Evolutionary conservation across 306 rosid genomes (phyloP), one percentile per base, ranked within the genome.

Genomic region (Casuarina glauca): DNA sequence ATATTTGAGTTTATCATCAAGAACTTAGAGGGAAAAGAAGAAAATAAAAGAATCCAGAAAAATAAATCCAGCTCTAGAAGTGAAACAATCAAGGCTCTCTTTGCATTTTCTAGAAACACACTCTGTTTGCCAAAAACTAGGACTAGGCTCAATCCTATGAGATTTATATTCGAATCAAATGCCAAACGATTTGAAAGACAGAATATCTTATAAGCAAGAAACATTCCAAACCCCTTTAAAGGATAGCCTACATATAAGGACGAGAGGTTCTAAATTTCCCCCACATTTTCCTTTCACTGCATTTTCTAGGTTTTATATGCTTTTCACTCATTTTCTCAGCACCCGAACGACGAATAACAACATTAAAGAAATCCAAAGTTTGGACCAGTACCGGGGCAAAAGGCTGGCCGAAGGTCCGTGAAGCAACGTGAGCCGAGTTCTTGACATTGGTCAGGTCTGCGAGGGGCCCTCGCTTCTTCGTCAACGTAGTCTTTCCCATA

Each of bases 381-480:
- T 26, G 32, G 32, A 26, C 32, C 32, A 57, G 44, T 92, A 95
- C 98, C 95, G 82, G 67, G 60, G 87, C 26, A 20, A 89, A 66
- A 0, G 88, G 66, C 3, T 84, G 78, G 32, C 78, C 70, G 2
- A 90, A 77, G 87, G 54, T 83, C 43, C 88, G 81, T 0, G 84
- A 70, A 66, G 86, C 87, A 43, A 19, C 62, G 45, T 77, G 83
- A 38, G 90, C 19, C 63, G 50, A 86, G 54, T 74, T 81, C 77
- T 54, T 90, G 15, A 84, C 82, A 83, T 95, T 95, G 46, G 97
- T 92, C 80, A 95, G 76, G 83, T 95, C 93, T 36, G 89, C 53
- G 26, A 95, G 93, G 54, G 98, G 97, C 6, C 97, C 92, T 20
- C 98, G 89, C 80, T 91, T 95, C 93, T 87, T 95, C 0, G 93